Conservation (phyloP, 2,329 filamentous ascomycete species). For the Ceratocystiopsis brevicomis region DNA sequence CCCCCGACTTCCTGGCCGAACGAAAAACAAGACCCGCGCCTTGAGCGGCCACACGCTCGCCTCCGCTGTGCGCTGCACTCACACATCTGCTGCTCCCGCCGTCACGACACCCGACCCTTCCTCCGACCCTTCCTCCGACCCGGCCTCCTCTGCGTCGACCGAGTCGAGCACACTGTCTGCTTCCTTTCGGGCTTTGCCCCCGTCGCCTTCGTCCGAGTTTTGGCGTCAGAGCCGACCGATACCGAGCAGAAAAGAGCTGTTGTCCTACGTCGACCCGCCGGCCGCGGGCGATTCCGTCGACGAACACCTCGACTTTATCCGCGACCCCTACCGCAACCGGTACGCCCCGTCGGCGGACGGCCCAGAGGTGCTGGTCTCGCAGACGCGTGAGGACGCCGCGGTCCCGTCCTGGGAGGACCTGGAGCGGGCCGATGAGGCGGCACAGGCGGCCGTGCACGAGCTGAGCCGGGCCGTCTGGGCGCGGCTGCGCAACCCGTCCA, state of each 20-base stretch:
- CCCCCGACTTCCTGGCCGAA: too few relatives aligned
- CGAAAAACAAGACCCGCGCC: too few relatives aligned
- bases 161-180: background rate
- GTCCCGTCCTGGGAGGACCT: constrained; percentile 26
- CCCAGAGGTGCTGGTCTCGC: constrained; percentile 29
- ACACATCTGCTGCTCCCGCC: background rate
- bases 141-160: background rate
- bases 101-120: background rate
- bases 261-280: constrained; percentile 32
- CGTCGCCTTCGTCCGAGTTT: background rate
- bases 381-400: constrained; percentile 27
- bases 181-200: too few relatives aligned
- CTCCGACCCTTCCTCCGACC: too few relatives aligned
- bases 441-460: constrained; percentile 18
- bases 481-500: constrained; percentile 24
- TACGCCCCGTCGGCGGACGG: constrained; percentile 30
- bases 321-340: constrained; percentile 33
- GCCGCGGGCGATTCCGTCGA: constrained; percentile 28
- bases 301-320: constrained; percentile 31
- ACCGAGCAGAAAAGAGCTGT: constrained; percentile 24
- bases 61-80: background rate
- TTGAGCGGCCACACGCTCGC: too few relatives aligned
- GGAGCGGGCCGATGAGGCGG: constrained; percentile 16
- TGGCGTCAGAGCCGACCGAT: constrained; percentile 1
- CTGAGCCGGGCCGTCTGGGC: constrained; percentile 22